A percentile compares a stretch with the other conserved stretches of the same genome.
phyloP scores from a whole-genome alignment of 192 early-diverging fungal genomes.

The Geosiphon pyriformis region DNA sequence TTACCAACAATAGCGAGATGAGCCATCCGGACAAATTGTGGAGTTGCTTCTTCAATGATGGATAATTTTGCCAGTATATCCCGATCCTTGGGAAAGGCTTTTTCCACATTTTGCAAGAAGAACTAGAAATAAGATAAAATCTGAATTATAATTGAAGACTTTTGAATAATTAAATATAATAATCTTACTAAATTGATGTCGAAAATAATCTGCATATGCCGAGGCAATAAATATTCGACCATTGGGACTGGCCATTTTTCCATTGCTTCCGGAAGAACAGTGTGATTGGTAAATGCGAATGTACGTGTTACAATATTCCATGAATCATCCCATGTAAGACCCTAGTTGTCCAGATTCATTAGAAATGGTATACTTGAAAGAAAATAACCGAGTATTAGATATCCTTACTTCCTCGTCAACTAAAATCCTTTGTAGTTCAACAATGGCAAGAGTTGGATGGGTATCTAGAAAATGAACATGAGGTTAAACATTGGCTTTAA shows the following conservation, averaged over 20 bases:
- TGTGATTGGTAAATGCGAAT: constrained; percentile 99
- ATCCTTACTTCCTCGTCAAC: constrained; percentile 83
- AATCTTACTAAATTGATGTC: constrained; percentile 81
- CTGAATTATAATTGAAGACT: not conserved
- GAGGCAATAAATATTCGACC: constrained; percentile 85
- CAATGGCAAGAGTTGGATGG: constrained; percentile 92
- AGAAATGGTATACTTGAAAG: not conserved
- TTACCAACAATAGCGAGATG: constrained; percentile 78
- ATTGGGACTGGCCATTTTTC: constrained; percentile 97
- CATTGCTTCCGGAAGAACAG: constrained; percentile 96
- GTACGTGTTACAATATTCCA: constrained; percentile 87
- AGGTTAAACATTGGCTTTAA: not conserved
- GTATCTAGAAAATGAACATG: constrained; percentile 57
- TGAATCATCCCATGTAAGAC: constrained; percentile 88
- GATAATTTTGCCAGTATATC: constrained; percentile 80
- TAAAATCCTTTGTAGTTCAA: constrained; percentile 88
- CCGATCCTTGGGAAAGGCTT: constrained; percentile 79
- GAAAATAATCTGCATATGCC: constrained; percentile 98
- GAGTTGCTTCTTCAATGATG: constrained; percentile 88
- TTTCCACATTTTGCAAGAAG: constrained; percentile 94
- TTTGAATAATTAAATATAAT: not conserved
- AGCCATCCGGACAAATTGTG: constrained; percentile 97
- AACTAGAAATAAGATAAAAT: constrained; percentile 38
- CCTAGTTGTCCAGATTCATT: constrained; percentile 17
- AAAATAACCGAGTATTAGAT: not conserved